These are phyloP conservation scores for Xerocomellus chrysenteron DNA, from an alignment of 768 basidiomycete species.

Conservation along the genomic window DNA sequence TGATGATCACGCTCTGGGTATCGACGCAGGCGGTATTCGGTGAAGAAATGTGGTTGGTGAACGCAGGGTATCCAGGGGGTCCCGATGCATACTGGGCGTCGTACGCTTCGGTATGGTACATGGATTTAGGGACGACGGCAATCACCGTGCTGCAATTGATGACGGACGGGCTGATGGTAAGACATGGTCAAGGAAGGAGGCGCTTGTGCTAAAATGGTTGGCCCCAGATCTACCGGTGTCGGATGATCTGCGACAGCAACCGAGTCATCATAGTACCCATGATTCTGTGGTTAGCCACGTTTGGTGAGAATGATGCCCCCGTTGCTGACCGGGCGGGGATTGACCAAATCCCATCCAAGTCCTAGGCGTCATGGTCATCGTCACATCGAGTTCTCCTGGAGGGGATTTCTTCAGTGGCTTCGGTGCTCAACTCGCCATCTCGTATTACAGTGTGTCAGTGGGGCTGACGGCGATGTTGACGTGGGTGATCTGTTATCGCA, in stretches of 20 bases:
- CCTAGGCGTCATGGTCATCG: conserved; percentile 17
- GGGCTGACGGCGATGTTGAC: conserved; percentile 24
- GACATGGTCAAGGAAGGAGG: background rate
- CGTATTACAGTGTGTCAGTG: conserved; percentile 22
- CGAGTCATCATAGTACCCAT: conserved; percentile 18
- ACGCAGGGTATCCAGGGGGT: conserved; percentile 35
- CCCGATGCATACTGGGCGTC: conserved; percentile 32
- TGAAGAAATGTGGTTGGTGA: conserved; percentile 37
- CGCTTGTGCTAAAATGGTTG: background rate
- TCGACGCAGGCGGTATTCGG: conserved; percentile 31
- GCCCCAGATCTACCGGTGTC: conserved; percentile 40
- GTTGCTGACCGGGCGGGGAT: background rate
- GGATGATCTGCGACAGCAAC: conserved; percentile 30
- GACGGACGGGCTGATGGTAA: conserved; percentile 40
- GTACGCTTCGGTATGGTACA: conserved; percentile 29
- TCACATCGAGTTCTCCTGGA: conserved; percentile 16
- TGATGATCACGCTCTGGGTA: conserved; percentile 35
- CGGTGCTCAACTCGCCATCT: conserved; percentile 13
- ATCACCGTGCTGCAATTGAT: conserved; percentile 34
- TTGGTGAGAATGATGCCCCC: conserved; percentile 19
- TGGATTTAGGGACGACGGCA: conserved; percentile 31
- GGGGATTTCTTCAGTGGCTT: conserved; percentile 19
- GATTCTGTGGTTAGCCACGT: conserved; percentile 22
- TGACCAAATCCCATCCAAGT: conserved; percentile 9
- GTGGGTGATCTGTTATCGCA: conserved; percentile 17